Evolutionary conservation across 257 asterid species (phyloP).

Genomic region (Salvia splendens): DNA sequence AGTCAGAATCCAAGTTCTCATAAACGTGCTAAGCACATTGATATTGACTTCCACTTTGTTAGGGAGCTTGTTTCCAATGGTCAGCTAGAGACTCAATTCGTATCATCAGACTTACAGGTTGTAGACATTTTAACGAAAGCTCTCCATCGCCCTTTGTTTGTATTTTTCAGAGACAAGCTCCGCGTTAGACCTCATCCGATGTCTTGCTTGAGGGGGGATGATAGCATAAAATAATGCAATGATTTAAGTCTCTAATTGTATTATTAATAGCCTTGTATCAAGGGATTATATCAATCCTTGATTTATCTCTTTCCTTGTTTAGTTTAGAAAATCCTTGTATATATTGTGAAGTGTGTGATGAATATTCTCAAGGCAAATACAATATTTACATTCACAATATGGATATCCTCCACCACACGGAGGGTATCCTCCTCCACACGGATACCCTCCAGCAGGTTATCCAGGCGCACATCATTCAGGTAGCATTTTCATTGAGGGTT

Average conservation of each 20-base stretch:
- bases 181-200: neutral
- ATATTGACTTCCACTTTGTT: neutral
- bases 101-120: neutral
- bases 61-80: conserved; percentile 1
- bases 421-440: conserved; percentile 49
- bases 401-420: conserved; percentile 46
- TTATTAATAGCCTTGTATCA: too few relatives aligned
- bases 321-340: too few relatives aligned
- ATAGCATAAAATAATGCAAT: too few relatives aligned
- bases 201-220: too few relatives aligned
- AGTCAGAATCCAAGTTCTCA: neutral
- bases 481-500: conserved; percentile 28
- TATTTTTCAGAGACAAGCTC: neutral
- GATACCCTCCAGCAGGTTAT: conserved; percentile 48
- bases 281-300: too few relatives aligned
- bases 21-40: neutral
- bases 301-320: too few relatives aligned
- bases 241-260: too few relatives aligned
- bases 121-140: neutral
- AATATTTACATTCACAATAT: neutral
- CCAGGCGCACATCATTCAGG: conserved; percentile 66
- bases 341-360: too few relatives aligned
- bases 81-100: neutral
- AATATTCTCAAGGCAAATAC: too few relatives aligned
- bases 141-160: neutral